Conservation (phyloP, 305 asterid genomes). For the Fraxinus latifolia region DNA sequence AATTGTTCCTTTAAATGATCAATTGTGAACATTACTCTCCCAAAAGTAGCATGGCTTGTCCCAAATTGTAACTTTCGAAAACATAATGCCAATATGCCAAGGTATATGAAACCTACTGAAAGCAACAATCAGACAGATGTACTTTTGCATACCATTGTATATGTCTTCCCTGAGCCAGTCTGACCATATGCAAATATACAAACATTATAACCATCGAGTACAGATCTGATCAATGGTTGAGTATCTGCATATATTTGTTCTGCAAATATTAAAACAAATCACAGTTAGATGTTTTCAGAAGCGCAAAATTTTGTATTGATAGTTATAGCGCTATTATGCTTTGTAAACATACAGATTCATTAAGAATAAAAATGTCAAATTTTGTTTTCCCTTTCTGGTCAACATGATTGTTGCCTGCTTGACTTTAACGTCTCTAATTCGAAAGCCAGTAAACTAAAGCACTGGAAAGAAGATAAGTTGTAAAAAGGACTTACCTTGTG, state of each 20-base stretch:
- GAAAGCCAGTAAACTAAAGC: slow-evolving; percentile 3
- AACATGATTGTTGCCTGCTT: background rate
- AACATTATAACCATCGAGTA: slow-evolving; percentile 84
- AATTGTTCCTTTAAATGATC: slow-evolving; percentile 5
- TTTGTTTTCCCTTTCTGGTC: background rate
- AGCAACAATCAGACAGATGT: background rate
- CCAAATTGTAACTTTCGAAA: background rate
- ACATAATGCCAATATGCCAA: background rate
- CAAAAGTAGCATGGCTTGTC: background rate
- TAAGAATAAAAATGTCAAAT: slow-evolving; percentile 13
- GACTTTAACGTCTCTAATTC: background rate
- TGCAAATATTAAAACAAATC: slow-evolving; percentile 36
- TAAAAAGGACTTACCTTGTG: slow-evolving; percentile 59
- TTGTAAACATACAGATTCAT: background rate
- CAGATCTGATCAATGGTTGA: slow-evolving; percentile 79
- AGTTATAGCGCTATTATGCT: background rate
- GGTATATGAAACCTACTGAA: slow-evolving; percentile 1
- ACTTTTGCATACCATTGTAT: slow-evolving; percentile 68
- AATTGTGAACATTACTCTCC: background rate
- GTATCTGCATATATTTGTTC: slow-evolving; percentile 79
- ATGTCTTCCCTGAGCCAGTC: slow-evolving; percentile 94
- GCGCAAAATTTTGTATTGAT: background rate
- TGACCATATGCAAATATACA: slow-evolving; percentile 95
- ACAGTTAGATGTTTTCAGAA: slow-evolving; percentile 22
- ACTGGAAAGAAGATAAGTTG: slow-evolving; percentile 18